Evolutionary conservation across 1,139 yeast genomes (phyloP).

Genomic region (Hansenula anomala): DNA sequence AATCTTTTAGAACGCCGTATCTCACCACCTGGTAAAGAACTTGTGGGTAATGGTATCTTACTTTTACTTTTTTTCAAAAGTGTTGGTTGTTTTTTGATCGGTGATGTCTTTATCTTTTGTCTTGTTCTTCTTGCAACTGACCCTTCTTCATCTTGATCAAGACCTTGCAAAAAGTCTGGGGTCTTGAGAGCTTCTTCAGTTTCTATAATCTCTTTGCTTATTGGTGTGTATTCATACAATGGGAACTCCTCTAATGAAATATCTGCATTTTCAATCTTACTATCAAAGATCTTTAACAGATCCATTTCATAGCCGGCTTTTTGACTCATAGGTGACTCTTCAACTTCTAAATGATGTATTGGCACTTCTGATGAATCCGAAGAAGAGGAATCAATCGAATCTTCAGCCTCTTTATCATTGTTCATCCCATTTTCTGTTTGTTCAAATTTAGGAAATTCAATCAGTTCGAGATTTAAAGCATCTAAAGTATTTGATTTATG

Average conservation of each 20-base stretch:
- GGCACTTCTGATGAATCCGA: not conserved
- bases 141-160: not conserved
- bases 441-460: constrained; percentile 1
- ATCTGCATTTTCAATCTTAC: not conserved
- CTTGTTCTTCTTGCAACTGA: not conserved
- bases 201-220: not conserved
- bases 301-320: not conserved
- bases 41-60: constrained; percentile 15
- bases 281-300: not conserved
- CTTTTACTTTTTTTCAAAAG: constrained; percentile 10
- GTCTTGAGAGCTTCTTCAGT: not conserved
- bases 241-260: constrained; percentile 1
- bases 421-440: not conserved
- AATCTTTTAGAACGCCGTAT: constrained; percentile 18
- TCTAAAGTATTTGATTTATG: not conserved
- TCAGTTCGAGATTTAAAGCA: constrained; percentile 1
- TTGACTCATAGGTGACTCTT: not conserved
- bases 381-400: constrained; percentile 1
- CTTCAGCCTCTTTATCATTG: constrained; percentile 1
- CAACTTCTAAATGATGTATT: not conserved
- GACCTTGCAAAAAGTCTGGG: not conserved
- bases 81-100: not conserved
- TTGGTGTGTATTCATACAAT: not conserved
- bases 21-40: not conserved
- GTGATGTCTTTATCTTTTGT: not conserved